Base-by-base conservation (phyloP, 768 basidiomycete genomes). In the Termitomyces titanicus region DNA sequence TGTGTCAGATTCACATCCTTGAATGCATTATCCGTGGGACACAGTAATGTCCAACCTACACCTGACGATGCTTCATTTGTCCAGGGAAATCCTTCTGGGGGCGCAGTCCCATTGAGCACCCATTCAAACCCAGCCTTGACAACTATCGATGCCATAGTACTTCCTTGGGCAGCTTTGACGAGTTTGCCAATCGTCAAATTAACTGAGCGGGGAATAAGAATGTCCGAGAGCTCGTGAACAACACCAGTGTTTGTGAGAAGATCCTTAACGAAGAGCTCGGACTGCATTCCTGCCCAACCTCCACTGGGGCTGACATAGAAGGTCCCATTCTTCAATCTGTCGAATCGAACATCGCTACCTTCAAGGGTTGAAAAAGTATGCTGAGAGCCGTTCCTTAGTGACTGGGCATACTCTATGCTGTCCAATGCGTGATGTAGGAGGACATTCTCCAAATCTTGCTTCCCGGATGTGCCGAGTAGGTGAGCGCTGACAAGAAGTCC, bases 11-110 rank as follows among this genome's bases (percentile, higher is more conserved):
- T 95, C 68, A 89, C 72, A 20, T 81, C 74, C 66, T 93, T 88
- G 79, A 98, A 97, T 0, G 96, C 94, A 55, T 89, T 87, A 64
- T 99, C 97, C 6, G 85, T 83, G 3, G 97, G 97, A 61, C 91
- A 94, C 20, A 99, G 78, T 4, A 99, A 70, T 1, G 94, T 96
- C 87, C 95, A 98, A 3, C 87, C 85, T 9, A 69, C 71, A 24
- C 74, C 78, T 18, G 67, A 64, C n/a, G 79, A 63, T 43, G 72
- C 77, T 53, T 68, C 64, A 15, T 84, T 76, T 5, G 79, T 80
- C 85, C 86, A 91, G 11, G 72, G 73, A 10, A 87, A 86, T 51
- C 76, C 86, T 61, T 84, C 82, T 5, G 90, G 89, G 7, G 89
- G 89, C 0, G 79, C 72, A 6, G 85, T 89, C 5, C 95, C 96